Percentiles rank a stretch among this genome's conserved stretches.
Evolutionary conservation across 306 rosid species (phyloP).

Genomic region (Prunus fruticosa): DNA sequence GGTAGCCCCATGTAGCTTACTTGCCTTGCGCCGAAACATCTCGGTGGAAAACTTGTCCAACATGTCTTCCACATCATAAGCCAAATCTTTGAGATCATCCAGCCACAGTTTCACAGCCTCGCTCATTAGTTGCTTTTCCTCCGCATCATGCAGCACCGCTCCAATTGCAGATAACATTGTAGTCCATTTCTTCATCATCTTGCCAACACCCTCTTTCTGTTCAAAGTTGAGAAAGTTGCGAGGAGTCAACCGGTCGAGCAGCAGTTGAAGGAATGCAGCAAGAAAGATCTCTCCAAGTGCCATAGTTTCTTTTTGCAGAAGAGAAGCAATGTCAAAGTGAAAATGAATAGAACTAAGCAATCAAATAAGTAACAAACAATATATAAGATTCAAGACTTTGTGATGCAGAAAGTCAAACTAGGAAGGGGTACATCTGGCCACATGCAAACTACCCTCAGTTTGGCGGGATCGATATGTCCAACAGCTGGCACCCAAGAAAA

Average conservation of each 20-base stretch:
- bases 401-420: too few species aligned
- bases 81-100: slow-evolving; percentile 21
- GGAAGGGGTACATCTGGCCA: too few species aligned
- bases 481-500: too few species aligned
- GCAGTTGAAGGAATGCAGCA: background rate
- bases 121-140: slow-evolving; percentile 2
- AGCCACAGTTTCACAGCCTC: slow-evolving; percentile 11
- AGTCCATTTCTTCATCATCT: background rate
- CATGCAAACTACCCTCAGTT: too few species aligned
- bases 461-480: too few species aligned
- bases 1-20: background rate
- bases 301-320: background rate
- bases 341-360: background rate
- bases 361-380: background rate
- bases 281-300: background rate
- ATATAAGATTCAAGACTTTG: too few species aligned
- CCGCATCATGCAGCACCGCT: slow-evolving; percentile 16
- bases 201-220: background rate
- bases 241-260: background rate
- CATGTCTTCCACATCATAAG: slow-evolving; percentile 22
- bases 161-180: background rate
- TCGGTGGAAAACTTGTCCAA: slow-evolving; percentile 16
- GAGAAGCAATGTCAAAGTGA: too few species aligned
- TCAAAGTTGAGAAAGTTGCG: background rate
- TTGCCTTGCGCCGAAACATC: background rate